Conservation (phyloP, 2,329 filamentous ascomycete genomes). For the Fusarium guadeloupense region DNA sequence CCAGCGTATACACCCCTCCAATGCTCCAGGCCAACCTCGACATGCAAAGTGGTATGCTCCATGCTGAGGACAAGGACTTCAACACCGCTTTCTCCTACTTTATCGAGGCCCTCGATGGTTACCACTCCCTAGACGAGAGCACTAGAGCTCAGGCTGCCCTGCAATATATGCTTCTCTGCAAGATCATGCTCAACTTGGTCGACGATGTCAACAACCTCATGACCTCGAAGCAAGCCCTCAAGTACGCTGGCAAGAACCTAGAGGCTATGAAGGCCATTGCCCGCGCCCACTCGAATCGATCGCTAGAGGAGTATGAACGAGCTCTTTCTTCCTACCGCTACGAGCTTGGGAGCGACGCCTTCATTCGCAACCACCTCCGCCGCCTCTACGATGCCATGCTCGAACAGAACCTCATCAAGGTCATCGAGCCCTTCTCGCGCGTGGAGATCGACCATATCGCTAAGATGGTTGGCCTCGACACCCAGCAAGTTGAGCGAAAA, state of each 20-base stretch:
- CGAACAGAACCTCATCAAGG: conserved; percentile 99
- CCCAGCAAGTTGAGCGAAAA: conserved; percentile 96
- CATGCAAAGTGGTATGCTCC: conserved; percentile 99
- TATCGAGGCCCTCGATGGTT: conserved; percentile 97
- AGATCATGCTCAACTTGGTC: conserved; percentile 97
- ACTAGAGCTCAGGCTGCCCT: conserved; percentile 93
- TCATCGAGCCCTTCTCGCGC: conserved; percentile 97
- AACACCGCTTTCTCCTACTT: conserved; percentile 99
- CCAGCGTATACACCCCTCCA: conserved; percentile 96
- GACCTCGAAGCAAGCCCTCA: conserved; percentile 94
- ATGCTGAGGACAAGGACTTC: conserved; percentile 98
- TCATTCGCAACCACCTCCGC: conserved; percentile 96
- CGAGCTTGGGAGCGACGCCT: conserved; percentile 92
- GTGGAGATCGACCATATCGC: conserved; percentile 98
- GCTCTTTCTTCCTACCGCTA: conserved; percentile 90
- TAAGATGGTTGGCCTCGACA: conserved; percentile 96
- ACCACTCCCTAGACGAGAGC: conserved; percentile 89
- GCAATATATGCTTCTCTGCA: conserved; percentile 99
- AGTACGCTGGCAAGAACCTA: conserved; percentile 93
- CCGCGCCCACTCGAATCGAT: conserved; percentile 92
- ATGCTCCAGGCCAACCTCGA: conserved; percentile 94
- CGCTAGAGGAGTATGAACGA: conserved; percentile 95
- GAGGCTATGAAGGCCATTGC: conserved; percentile 99
- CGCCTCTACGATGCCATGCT: conserved; percentile 98
- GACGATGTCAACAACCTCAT: conserved; percentile 97